A percentile compares a stretch with the other conserved stretches of the same genome.
Conservation (phyloP, 2,329 filamentous ascomycete genomes). For the Ilyonectria sp. region DNA sequence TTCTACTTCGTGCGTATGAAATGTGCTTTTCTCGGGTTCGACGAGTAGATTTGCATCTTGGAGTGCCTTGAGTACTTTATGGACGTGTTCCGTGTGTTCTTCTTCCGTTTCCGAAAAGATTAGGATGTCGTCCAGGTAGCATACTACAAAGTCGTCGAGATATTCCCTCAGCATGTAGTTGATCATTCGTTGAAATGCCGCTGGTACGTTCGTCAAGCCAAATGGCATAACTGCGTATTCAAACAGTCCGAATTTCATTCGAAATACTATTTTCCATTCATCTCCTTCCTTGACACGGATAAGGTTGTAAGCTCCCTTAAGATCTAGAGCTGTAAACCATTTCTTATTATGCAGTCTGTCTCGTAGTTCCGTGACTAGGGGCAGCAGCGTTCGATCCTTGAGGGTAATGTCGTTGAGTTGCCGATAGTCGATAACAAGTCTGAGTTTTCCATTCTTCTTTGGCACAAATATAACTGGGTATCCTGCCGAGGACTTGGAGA, state of each 20-base stretch:
- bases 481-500: neutral
- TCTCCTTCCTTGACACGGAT: constrained; percentile 51
- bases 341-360: too few relatives aligned
- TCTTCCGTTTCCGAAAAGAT: constrained; percentile 39
- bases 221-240: constrained; percentile 50
- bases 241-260: constrained; percentile 50
- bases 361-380: too few relatives aligned
- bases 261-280: constrained; percentile 53
- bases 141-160: constrained; percentile 20
- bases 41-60: constrained; percentile 31
- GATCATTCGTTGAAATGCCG: constrained; percentile 37
- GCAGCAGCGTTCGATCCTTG: too few relatives aligned
- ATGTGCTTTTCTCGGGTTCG: constrained; percentile 28
- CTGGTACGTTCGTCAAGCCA: constrained; percentile 33
- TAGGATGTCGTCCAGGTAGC: constrained; percentile 41
- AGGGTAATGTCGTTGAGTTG: too few relatives aligned
- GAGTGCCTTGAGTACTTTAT: constrained; percentile 32
- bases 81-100: constrained; percentile 36
- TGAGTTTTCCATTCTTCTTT: too few relatives aligned
- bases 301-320: constrained; percentile 46
- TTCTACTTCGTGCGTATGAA: constrained; percentile 23
- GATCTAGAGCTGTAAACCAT: constrained; percentile 33
- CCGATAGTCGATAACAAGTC: too few relatives aligned
- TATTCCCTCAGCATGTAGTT: constrained; percentile 32
- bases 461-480: constrained; percentile 4